These are phyloP conservation scores for Eremothecium coryli DNA, from an alignment of 1,139 yeast genomes.

Conservation along the genomic window DNA sequence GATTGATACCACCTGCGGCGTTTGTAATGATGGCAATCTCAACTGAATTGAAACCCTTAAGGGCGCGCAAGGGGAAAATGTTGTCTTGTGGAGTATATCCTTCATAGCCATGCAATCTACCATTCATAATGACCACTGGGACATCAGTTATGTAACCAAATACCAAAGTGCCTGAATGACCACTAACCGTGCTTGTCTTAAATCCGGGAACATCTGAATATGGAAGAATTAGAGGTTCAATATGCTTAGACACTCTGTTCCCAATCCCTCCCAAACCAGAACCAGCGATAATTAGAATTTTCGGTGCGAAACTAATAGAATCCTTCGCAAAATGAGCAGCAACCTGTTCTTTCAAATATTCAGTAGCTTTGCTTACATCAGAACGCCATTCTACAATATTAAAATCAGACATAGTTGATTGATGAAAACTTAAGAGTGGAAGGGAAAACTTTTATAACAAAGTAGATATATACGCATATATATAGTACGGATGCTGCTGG, in stretches of 20 bases:
- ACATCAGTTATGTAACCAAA: constrained; percentile 67
- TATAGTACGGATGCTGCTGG: too few species aligned
- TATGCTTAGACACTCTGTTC: constrained; percentile 37
- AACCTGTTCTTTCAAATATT: constrained; percentile 11
- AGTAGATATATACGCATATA: too few species aligned
- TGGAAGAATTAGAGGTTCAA: constrained; percentile 40
- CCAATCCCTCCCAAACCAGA: constrained; percentile 90
- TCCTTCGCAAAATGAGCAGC: constrained; percentile 12
- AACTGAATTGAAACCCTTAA: constrained; percentile 50
- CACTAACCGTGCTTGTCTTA: constrained; percentile 71
- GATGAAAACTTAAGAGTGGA: too few species aligned
- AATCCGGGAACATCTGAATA: constrained; percentile 76
- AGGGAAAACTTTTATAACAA: too few species aligned
- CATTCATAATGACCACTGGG: constrained; percentile 90
- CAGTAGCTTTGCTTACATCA: constrained; percentile 14
- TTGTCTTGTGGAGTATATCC: constrained; percentile 77
- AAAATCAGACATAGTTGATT: constrained; percentile 10
- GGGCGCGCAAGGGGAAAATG: constrained; percentile 76
- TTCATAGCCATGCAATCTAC: constrained; percentile 85
- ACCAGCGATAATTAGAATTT: constrained; percentile 80
- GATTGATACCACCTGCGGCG: constrained; percentile 87
- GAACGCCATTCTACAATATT: constrained; percentile 15
- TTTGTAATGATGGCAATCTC: constrained; percentile 67
- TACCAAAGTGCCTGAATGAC: constrained; percentile 77
- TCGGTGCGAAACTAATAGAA: constrained; percentile 35